Evolutionary conservation across 129 eudicot species (phyloP), one percentile per base, ranked within the genome.

Genomic region (Kitagawia praeruptora): DNA sequence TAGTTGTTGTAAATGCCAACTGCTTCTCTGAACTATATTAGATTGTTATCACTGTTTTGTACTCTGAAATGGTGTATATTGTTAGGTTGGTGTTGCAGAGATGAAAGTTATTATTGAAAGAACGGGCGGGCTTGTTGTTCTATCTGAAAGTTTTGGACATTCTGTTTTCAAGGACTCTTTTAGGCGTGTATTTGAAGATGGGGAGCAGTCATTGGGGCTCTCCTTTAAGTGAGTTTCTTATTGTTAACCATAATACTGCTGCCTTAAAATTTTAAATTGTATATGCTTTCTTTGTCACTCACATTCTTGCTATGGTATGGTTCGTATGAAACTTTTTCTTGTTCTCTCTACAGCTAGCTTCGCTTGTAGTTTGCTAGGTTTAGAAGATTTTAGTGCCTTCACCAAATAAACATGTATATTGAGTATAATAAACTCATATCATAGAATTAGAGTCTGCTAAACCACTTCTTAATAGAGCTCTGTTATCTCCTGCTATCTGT

Each of bases 21-120:
- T 69, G 41, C 21, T 69, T 69, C 41, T 16, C 16, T 16, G 21
- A 31, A 14, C 74, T 69, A 69, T 69, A 69, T 69, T n/a, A 16
- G 54, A 61, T 27, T 63, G 64, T 34, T 31, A 11, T 47, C 38
- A 74, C 37, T 63, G 37, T 66, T 67, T 71, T 70, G 46, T 44
- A 53, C 21, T 83, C 76, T 83, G 49, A 78, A 78, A 47, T 67
- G 44, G 37, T 75, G 31, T 85, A 70, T 73, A 6, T 67, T 81
- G 44, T 81, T 85, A 94, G 98, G 98, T 95, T 82, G 98, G 98
- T 76, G 97, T 95, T 86, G 97, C 98, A 67, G 98, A 95, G 91
- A 95, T 95, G 98, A 95, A 95, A 88, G 91, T 95, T 40, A 86
- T 89, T 71, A 93, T 95, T 47, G 98, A 95, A 86, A 92, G 86